Conservation (phyloP, 371 early-diverging fungal species). For the Rhizomucor miehei region DNA sequence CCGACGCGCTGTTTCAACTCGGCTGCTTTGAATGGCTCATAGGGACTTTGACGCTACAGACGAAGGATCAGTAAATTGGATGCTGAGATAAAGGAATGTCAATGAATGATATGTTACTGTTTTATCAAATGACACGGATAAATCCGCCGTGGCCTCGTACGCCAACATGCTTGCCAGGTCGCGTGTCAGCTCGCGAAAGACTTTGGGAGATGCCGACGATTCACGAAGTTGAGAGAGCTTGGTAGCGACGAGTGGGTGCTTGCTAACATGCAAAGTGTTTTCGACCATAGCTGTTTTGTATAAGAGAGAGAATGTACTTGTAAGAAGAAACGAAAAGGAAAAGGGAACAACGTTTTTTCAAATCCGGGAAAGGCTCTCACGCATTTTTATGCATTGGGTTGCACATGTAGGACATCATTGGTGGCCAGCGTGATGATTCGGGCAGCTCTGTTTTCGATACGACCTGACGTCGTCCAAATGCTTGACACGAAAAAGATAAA, state of each 20-base stretch:
- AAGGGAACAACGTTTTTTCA: slow-evolving; percentile 8
- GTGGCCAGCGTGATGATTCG: background rate
- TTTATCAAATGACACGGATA: slow-evolving; percentile 40
- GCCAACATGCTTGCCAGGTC: slow-evolving; percentile 65
- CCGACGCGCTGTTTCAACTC: slow-evolving; percentile 59
- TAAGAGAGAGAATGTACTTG: background rate
- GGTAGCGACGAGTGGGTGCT: slow-evolving; percentile 69
- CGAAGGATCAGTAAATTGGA: too few relatives aligned
- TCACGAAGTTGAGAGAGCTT: slow-evolving; percentile 75
- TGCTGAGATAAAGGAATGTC: too few relatives aligned
- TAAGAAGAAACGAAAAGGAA: slow-evolving; percentile 12
- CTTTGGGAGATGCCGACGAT: slow-evolving; percentile 50
- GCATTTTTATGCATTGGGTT: background rate
- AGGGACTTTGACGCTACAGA: slow-evolving; percentile 37
- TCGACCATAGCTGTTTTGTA: background rate
- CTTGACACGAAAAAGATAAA: background rate
- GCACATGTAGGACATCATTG: slow-evolving; percentile 2
- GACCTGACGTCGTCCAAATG: too few relatives aligned
- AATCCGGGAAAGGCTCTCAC: background rate
- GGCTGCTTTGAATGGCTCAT: slow-evolving; percentile 45
- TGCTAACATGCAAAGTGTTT: slow-evolving; percentile 32
- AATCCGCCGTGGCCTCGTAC: slow-evolving; percentile 65
- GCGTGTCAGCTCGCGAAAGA: slow-evolving; percentile 63
- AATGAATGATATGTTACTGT: slow-evolving; percentile 28
- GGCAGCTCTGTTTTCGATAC: too few relatives aligned